Conservation (phyloP, 208 protist species). For the Leishmania lainsoni region DNA sequence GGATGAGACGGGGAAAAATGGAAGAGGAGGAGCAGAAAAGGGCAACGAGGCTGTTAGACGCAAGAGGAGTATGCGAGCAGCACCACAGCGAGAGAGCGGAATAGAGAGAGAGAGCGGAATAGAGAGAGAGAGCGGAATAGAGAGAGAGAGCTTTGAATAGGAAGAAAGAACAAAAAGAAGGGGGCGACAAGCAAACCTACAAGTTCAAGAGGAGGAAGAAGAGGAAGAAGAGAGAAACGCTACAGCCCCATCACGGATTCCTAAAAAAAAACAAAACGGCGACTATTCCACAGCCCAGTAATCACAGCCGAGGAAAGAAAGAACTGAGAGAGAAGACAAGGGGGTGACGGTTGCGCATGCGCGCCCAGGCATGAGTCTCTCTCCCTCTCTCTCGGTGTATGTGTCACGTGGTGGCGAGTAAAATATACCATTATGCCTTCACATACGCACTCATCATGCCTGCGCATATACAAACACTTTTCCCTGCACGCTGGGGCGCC, state of each 20-base stretch:
- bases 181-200: not conserved
- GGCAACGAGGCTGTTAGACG: not conserved
- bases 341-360: not conserved
- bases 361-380: not conserved
- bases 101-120: not conserved
- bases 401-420: not conserved
- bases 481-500: not conserved
- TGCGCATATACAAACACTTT: not conserved
- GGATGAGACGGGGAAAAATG: not conserved
- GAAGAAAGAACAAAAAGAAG: slow-evolving; percentile 10
- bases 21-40: not conserved
- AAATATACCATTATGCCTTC: not conserved
- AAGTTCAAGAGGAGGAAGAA: not conserved
- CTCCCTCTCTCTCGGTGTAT: not conserved
- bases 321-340: not conserved
- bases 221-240: not conserved
- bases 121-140: slow-evolving; percentile 7
- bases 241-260: not conserved
- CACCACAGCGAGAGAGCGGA: not conserved
- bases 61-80: not conserved
- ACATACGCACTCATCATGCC: not conserved
- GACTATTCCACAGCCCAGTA: not conserved
- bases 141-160: not conserved
- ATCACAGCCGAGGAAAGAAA: not conserved
- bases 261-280: too few species aligned